Evolutionary conservation across 371 early-diverging fungal genomes (phyloP), one percentile per base, ranked within the genome.

Genomic region (Rhizopus arrhizus): DNA sequence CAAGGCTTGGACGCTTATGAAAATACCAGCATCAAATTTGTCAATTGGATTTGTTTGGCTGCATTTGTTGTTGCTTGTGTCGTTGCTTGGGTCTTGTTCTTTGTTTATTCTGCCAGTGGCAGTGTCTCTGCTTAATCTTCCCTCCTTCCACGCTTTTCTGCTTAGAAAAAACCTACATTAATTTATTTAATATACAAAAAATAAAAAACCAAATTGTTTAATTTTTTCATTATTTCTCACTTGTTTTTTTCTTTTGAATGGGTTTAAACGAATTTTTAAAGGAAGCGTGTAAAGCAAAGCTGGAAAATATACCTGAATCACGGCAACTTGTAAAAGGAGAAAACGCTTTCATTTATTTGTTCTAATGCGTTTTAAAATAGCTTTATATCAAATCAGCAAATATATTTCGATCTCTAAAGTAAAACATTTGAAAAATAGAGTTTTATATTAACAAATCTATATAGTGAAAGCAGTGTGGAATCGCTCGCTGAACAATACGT

Each of bases 31-130:
- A 15, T 52, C 35, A 55, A 48, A 36, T 49, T 29, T 11, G 12
- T 64, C 15, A 63, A 63, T 40, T 69, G 61, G 46, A 28, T 65
- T 7, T 69, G 48, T 28, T n/a, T 65, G 31, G 51, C 31, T 15
- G 34, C 47, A 5, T 72, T 68, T 35, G 52, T 59, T 29, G 22
- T 38, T 5, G 62, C 63, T 34, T 43, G 65, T 11, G 1, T 70
- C 5, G 58, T 62, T 2, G 66, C 70, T 48, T 70, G 70, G 70
- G 58, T 70, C n/a, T 50, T 70, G 13, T 70, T 70, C 64, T 66
- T 70, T 60, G 66, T 66, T 7, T 70, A 60, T 58, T 43, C 70
- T 31, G 53, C 59, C 12, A 56, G 48, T 40, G 70, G 70, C 7
- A 56, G 46, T 46, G 54, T 64, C n/a, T 31, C 61, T 58, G 68